phyloP scores from a whole-genome alignment of 805 yeast genomes.

The Monosporozyma aerobia region DNA sequence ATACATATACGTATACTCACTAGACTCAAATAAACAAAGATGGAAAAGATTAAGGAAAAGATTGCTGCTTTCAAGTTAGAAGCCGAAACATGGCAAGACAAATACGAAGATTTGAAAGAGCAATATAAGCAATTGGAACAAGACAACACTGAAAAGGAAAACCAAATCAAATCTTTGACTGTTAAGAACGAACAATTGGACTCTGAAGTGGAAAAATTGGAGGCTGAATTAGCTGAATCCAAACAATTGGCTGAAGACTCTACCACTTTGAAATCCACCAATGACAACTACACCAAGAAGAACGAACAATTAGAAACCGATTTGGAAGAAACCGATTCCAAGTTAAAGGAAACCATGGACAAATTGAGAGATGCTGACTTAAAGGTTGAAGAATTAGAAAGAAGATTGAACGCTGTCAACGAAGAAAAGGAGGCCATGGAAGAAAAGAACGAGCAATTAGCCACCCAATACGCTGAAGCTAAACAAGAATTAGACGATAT shows the following conservation, averaged over 20 bases:
- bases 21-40: conserved; percentile 16
- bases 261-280: conserved; percentile 75
- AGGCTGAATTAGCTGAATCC: conserved; percentile 18
- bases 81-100: conserved; percentile 96
- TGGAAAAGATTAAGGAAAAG: conserved; percentile 64
- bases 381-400: conserved; percentile 91
- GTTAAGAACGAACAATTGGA: conserved; percentile 88
- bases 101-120: conserved; percentile 76
- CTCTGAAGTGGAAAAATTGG: conserved; percentile 59
- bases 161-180: conserved; percentile 85
- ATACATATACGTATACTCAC: background rate
- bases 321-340: conserved; percentile 75
- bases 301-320: conserved; percentile 81
- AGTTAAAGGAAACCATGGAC: conserved; percentile 86
- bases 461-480: conserved; percentile 71
- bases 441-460: conserved; percentile 80
- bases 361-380: conserved; percentile 92
- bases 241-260: conserved; percentile 91
- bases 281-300: conserved; percentile 86
- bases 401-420: conserved; percentile 87
- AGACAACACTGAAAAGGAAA: conserved; percentile 84
- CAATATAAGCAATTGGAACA: conserved; percentile 87
- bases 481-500: conserved; percentile 94
- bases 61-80: conserved; percentile 83
- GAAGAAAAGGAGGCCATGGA: conserved; percentile 87